A percentile compares a stretch with the other conserved stretches of the same genome.
These are phyloP conservation scores for Yamadazyma spencermartinsiae DNA, from an alignment of 1,139 yeast genomes.

Conservation along the genomic window DNA sequence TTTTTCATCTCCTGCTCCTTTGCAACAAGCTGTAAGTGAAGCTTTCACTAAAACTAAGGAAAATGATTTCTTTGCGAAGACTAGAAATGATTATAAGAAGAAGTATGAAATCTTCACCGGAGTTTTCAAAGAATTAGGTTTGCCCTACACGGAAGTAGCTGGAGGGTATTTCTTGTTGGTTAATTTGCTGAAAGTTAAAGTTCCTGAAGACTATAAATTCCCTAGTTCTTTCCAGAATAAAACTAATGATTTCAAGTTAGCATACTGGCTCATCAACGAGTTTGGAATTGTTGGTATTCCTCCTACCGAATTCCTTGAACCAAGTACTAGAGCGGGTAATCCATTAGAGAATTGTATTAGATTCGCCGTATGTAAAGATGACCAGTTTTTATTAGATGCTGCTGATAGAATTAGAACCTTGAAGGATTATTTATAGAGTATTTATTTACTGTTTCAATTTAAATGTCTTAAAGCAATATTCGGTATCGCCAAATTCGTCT, in stretches of 20 bases:
- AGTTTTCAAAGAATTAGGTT: constrained; percentile 80
- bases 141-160: constrained; percentile 87
- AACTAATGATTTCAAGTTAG: constrained; percentile 82
- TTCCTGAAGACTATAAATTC: constrained; percentile 69
- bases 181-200: constrained; percentile 75
- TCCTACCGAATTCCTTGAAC: constrained; percentile 85
- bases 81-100: constrained; percentile 62
- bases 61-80: constrained; percentile 65
- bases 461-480: constrained; percentile 56
- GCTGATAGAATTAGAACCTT: constrained; percentile 70
- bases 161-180: constrained; percentile 94
- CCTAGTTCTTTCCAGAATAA: constrained; percentile 68
- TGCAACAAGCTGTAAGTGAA: constrained; percentile 87
- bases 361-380: constrained; percentile 96
- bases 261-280: constrained; percentile 91
- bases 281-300: constrained; percentile 96
- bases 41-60: constrained; percentile 65
- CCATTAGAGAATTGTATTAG: constrained; percentile 84
- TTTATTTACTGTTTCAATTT: constrained; percentile 2
- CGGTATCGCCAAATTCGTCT: constrained; percentile 84
- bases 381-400: constrained; percentile 74
- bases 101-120: constrained; percentile 72
- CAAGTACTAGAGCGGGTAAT: constrained; percentile 58
- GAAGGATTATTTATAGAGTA: constrained; percentile 54
- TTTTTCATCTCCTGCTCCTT: constrained; percentile 87